A percentile compares a stretch with the other conserved stretches of the same genome.
These are phyloP conservation scores for Phallus indusiatus DNA, from an alignment of 768 basidiomycete species.

Conservation along the genomic window DNA sequence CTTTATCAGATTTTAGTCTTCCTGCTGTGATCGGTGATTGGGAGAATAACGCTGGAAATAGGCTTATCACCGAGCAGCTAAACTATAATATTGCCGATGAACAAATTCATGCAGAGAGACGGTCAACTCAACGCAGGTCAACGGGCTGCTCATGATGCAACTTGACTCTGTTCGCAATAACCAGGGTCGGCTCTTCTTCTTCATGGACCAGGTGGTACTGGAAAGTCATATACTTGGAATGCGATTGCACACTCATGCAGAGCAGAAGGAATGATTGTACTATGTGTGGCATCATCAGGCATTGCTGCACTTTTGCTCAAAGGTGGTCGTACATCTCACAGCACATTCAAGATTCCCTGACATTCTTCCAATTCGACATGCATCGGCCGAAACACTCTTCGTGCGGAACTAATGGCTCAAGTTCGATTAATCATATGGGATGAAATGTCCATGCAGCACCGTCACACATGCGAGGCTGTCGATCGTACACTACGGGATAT, in stretches of 20 bases:
- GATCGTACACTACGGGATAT: constrained; percentile 30
- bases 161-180: too few relatives aligned
- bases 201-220: too few relatives aligned
- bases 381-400: constrained; percentile 23
- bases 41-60: too few relatives aligned
- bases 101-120: too few relatives aligned
- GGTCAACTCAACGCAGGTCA: too few relatives aligned
- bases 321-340: constrained; percentile 39
- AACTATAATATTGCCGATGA: too few relatives aligned
- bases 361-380: constrained; percentile 21
- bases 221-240: too few relatives aligned
- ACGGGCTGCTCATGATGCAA: too few relatives aligned
- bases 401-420: constrained; percentile 24
- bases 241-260: constrained; percentile 23
- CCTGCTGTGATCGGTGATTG: too few relatives aligned
- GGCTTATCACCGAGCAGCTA: too few relatives aligned
- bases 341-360: constrained; percentile 38
- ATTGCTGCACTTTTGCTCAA: constrained; percentile 35
- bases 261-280: constrained; percentile 22
- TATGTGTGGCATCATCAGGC: constrained; percentile 43
- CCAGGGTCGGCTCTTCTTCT: too few relatives aligned
- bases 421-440: constrained; percentile 35
- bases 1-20: too few relatives aligned
- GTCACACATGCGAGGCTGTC: constrained; percentile 28
- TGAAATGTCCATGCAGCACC: constrained; percentile 32